Conservation (phyloP, 2,329 filamentous ascomycete species). For the Penicillium thymicola region DNA sequence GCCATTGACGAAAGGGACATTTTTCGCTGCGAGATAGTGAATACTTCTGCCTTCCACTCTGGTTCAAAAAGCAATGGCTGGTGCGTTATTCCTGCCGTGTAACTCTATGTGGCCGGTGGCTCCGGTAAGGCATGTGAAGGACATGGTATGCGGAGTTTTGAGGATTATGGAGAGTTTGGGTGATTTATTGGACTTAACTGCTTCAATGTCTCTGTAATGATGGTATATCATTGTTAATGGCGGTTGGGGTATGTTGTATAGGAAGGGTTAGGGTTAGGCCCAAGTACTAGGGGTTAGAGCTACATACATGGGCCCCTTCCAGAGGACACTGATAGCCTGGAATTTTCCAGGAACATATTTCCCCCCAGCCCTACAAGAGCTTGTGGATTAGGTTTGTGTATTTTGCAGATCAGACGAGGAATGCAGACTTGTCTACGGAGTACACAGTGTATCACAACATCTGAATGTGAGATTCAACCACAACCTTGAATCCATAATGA, state of each 20-base stretch:
- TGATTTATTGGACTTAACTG: too few species aligned
- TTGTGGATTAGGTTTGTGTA: not conserved
- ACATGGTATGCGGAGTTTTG: constrained; percentile 6
- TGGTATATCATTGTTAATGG: not conserved
- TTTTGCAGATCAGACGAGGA: constrained; percentile 2
- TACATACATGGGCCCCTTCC: not conserved
- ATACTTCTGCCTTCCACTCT: constrained; percentile 2
- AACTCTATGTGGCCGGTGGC: constrained; percentile 5
- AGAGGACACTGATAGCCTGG: not conserved
- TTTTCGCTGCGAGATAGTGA: not conserved
- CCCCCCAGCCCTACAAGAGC: not conserved
- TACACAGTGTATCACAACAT: not conserved
- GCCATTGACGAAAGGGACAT: not conserved
- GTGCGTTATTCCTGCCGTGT: constrained; percentile 7
- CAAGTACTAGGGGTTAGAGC: not conserved
- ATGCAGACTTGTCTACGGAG: not conserved
- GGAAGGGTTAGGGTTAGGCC: not conserved
- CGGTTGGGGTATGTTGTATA: not conserved
- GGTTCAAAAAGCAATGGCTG: constrained; percentile 7
- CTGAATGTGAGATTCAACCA: not conserved
- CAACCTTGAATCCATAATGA: not conserved
- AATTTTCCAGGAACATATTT: not conserved
- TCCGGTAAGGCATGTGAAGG: constrained; percentile 9
- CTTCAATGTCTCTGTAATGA: not conserved
- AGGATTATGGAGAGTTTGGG: not conserved